A percentile compares a stretch with the other conserved stretches of the same genome.
Evolutionary conservation across 2,329 filamentous ascomycete genomes (phyloP).

Genomic region (Epichloe coenophiala): DNA sequence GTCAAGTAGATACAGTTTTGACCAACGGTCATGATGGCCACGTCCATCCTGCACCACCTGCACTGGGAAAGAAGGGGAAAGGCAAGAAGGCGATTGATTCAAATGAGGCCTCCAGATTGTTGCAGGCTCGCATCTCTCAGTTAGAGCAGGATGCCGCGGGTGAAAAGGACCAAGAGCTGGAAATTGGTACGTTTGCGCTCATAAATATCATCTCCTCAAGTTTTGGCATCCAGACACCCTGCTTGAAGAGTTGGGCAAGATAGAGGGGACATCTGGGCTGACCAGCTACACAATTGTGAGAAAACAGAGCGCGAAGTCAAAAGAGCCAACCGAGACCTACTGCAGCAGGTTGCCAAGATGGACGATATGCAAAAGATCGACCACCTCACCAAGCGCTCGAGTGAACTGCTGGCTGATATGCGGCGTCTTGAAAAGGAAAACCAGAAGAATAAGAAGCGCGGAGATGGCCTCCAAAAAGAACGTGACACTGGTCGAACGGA

Average conservation of each 20-base stretch:
- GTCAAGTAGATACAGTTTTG: conserved; percentile 27
- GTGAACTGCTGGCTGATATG: conserved; percentile 85
- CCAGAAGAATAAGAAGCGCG: conserved; percentile 88
- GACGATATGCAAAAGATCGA: conserved; percentile 87
- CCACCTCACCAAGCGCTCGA: conserved; percentile 77
- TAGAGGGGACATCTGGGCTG: background rate
- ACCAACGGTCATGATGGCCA: conserved; percentile 29
- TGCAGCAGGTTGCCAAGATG: conserved; percentile 81
- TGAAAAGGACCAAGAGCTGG: conserved; percentile 88
- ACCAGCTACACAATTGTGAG: conserved; percentile 1
- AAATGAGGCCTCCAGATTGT: conserved; percentile 78
- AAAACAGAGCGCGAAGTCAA: conserved; percentile 75
- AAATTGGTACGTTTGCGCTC: conserved; percentile 56
- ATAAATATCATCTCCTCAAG: background rate
- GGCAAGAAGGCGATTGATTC: conserved; percentile 75
- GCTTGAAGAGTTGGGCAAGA: background rate
- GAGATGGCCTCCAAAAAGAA: conserved; percentile 90
- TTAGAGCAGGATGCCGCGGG: conserved; percentile 85
- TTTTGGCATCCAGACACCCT: background rate
- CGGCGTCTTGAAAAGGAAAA: conserved; percentile 90
- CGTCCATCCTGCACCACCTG: conserved; percentile 26
- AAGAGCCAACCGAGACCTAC: conserved; percentile 82
- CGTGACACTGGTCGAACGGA: conserved; percentile 83
- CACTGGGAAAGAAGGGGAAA: conserved; percentile 59
- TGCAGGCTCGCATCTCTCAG: conserved; percentile 89